Evolutionary conservation across 225 moss, liverwort and hornwort species (phyloP), one percentile per base, ranked within the genome.

Genomic region (Polytrichum formosum): DNA sequence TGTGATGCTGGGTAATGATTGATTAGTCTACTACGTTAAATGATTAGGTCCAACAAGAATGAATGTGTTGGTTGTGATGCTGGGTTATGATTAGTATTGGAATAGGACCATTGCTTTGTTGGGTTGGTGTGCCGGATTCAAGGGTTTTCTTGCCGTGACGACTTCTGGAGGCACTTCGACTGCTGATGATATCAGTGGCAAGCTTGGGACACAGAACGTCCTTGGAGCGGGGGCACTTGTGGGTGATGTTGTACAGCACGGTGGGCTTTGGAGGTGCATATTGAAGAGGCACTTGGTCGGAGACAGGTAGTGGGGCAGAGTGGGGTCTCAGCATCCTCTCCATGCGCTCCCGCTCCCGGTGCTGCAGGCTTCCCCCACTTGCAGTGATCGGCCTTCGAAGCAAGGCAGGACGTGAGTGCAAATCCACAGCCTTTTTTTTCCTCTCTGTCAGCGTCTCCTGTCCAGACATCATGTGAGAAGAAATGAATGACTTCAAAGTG

Each of bases 351-450:
- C 53, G n/a, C 33, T 68, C 67, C 29, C 21, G 26, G 21, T 28
- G 61, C 16, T 19, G 70, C 6, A 53, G 26, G 19, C 53, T 25
- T 35, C 16, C 46, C 46, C 46, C 46, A 46, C 20, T 67, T 18
- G 80, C 72, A 1, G 84, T 91, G 16, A 82, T 56, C 20, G 88
- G 83, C 26, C 88, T 79, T 3, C 83, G 75, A 0, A 91, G 75
- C 37, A 88, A 69, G 7, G 88, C 83, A 7, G 88, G 91, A 25
- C 74, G 83, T 13, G 79, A 27, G 7, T 80, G 74, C 55, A 78
- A 73, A 63, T 84, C 85, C 28, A 76, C 83, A 59, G 64, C 73
- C 56, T 88, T 91, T 72, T 85, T 91, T 69, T 88, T 91, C 21
- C 88, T 74, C 67, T 91, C 88, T 27, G 83, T 83, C 25, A 74